Percentiles rank a stretch among this genome's conserved stretches.
Conservation (phyloP, 768 basidiomycete species). For the Phlebiopsis gigantea region DNA sequence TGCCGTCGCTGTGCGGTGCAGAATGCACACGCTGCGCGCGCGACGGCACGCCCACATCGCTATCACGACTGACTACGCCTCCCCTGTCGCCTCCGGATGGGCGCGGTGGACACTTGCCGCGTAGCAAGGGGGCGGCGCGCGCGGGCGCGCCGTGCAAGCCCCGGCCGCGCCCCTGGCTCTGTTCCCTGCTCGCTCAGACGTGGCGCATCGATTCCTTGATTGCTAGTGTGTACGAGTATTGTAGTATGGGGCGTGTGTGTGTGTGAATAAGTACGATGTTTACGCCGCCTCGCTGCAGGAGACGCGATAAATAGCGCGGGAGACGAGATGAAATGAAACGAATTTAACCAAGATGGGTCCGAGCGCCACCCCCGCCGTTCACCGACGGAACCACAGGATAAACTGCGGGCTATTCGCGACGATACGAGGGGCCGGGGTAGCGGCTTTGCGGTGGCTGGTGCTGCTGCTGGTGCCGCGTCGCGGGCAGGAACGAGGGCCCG, state of each 20-base stretch:
- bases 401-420: neutral
- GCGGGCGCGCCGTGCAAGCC: too few species aligned
- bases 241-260: slow-evolving; percentile 3
- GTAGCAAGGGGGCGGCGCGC: neutral
- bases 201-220: neutral
- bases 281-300: too few species aligned
- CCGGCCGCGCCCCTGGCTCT: neutral
- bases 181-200: neutral
- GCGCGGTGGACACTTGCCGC: neutral
- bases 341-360: neutral
- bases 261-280: neutral
- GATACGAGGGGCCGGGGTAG: neutral
- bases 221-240: neutral
- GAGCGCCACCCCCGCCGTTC: neutral
- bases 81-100: neutral
- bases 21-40: neutral
- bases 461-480: neutral
- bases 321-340: neutral
- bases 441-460: neutral
- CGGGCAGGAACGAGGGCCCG: neutral
- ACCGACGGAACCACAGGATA: neutral
- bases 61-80: slow-evolving; percentile 5
- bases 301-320: neutral
- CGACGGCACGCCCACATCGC: slow-evolving; percentile 3
- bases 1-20: neutral